phyloP scores from a whole-genome alignment of 352 stramenopile genomes.

The Pythium monospermum region DNA sequence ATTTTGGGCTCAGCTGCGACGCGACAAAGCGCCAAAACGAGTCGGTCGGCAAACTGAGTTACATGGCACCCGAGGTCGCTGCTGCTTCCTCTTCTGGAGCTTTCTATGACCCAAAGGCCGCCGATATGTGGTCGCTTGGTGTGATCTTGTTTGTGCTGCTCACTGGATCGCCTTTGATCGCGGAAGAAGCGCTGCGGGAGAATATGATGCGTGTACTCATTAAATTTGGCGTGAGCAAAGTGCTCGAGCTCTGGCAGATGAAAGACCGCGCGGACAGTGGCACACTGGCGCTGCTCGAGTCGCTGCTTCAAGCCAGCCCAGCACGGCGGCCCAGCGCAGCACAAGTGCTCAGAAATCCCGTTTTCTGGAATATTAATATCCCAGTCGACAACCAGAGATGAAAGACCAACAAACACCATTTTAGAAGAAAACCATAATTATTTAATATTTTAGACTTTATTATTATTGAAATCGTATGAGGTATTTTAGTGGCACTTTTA shows the following conservation, averaged over 20 bases:
- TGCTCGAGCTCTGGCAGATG: constrained; percentile 56
- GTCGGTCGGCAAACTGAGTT: constrained; percentile 62
- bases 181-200: constrained; percentile 25
- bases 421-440: no score
- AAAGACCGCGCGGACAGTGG: constrained; percentile 13
- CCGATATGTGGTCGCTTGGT: constrained; percentile 69
- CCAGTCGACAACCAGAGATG: no score
- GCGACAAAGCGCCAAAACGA: constrained; percentile 31
- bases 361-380: constrained; percentile 6
- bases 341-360: constrained; percentile 26
- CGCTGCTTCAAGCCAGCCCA: constrained; percentile 47
- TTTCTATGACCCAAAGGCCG: constrained; percentile 36
- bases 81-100: constrained; percentile 17
- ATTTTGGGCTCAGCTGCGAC: constrained; percentile 57
- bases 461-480: no score
- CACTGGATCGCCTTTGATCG: constrained; percentile 51
- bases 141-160: constrained; percentile 67
- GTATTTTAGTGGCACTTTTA: no score
- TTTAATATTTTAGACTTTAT: no score
- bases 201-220: constrained; percentile 39
- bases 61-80: constrained; percentile 73
- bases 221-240: constrained; percentile 45
- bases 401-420: no score
- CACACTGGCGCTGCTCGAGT: constrained; percentile 38
- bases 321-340: constrained; percentile 29